Base-by-base conservation (phyloP, 257 asterid species). In the Prunella vulgaris region DNA sequence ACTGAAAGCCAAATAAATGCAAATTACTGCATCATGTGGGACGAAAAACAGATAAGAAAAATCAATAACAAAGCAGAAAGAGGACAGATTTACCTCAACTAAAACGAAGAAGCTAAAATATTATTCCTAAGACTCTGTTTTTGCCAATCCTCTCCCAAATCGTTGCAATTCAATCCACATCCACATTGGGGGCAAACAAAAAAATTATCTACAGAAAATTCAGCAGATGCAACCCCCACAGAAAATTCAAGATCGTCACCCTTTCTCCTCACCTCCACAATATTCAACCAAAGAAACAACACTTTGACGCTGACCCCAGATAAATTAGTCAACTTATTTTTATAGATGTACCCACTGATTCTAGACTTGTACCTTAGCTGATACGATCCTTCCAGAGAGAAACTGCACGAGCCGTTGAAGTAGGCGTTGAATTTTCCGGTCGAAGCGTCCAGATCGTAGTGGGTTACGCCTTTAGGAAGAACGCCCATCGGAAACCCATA, bases 171-270 rank as follows among this genome's bases (percentile, higher is more conserved):
- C 87, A 91, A 85, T 59, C 96, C 97, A 71, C 96, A 87, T 5
- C 95, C 97, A 68, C 97, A 91, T 64, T 82, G 96, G 0, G 97
- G 97, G 60, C 83, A 77, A 59, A 81, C 51, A 24, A 57, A 69
- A 53, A 91, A 91, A 58, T 91, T 91, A 61, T 85, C 79, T 2
- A 80, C 52, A 1, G 83, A 7, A 65, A 90, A 90, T 6, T 80
- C 84, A 0, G 97, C 97, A 1, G 96, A 90, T 0, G 90, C 89
- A 76, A 88, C 79, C 20, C 97, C 97, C 5, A 90, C 97, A 5
- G 96, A 90, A 20, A 88, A 91, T 21, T 80, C 85, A 35, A 91
- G 87, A 33, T 78, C 68, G 2, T 83, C 88, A 3, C 87, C 90
- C 20, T 70, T 74, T 35, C 83, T 77, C 54, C 69, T 58, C 27